Base-by-base conservation (phyloP, 1,284 basidiomycete genomes). In the Blastosporella zonata region DNA sequence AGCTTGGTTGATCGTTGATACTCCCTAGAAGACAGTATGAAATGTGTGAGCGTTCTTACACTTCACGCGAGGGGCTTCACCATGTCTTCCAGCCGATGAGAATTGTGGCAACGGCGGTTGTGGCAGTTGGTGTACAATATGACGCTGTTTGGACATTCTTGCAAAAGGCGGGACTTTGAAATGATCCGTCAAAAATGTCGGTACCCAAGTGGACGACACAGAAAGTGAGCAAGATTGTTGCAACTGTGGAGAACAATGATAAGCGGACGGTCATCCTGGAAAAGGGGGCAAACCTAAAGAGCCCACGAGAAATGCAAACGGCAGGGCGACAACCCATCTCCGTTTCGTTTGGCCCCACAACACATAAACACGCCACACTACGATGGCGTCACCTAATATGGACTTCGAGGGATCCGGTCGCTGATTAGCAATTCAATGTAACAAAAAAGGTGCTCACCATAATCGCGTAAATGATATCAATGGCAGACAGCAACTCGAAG, bases 61-160 rank as follows among this genome's bases (percentile, higher is more conserved):
- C 2, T 6, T n/a, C n/a, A 29, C 9, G n/a, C 13, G 7, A 15
- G 9, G 3, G 15, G 7, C 12, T 29, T 10, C 18, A 40, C 50
- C 50, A 52, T 13, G 46, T 41, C 21, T 47, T 52, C 28, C 37
- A 34, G 6, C 40, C 50, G 10, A 47, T 52, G 5, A 47, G 29
- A 8, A 44, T 15, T 9, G 50, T 52, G 13, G 46, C 46, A 17
- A 52, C 29, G 21, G 50, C 42, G 5, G 50, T 47, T 23, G 50
- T 47, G 17, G 42, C 46, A 3, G 36, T 40, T 15, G 50, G 35
- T 10, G 34, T 47, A 21, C 29, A n/a, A n/a, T 52, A 52, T 3
- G 46, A 29, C 9, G 42, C 31, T 22, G 35, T 52, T 18, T 52
- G 46, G 6, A 43, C 34, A 18, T 52, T 47, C 28, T 43, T 52